These are phyloP conservation scores for Solanum arcanum DNA, from an alignment of 257 asterid genomes.

Conservation along the genomic window DNA sequence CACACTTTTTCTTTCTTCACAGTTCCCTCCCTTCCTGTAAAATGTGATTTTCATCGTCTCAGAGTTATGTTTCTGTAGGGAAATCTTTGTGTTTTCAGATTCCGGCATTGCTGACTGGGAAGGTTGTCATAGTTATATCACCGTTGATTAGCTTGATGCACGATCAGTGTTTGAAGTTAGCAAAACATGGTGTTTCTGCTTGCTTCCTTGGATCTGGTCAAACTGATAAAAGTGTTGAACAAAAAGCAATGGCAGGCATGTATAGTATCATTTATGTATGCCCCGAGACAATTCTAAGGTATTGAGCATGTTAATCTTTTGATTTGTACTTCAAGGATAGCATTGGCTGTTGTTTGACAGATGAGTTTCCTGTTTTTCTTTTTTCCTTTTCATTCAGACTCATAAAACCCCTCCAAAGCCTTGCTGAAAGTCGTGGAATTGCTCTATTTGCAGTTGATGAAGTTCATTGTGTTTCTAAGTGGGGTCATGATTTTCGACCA, in stretches of 20 bases:
- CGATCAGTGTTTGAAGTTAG: constrained; percentile 74
- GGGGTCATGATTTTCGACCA: constrained; percentile 94
- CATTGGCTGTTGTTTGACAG: not conserved
- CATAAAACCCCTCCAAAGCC: constrained; percentile 43
- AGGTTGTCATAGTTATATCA: constrained; percentile 69
- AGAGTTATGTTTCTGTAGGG: constrained; percentile 32
- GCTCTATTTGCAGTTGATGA: constrained; percentile 73
- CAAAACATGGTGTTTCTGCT: constrained; percentile 58
- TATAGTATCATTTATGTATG: constrained; percentile 60
- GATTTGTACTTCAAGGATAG: not conserved
- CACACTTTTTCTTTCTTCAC: not conserved
- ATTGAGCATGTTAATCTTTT: not conserved
- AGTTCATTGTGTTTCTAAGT: constrained; percentile 80
- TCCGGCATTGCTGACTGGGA: constrained; percentile 63
- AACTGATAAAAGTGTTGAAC: constrained; percentile 53
- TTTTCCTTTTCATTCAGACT: constrained; percentile 27
- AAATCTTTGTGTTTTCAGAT: constrained; percentile 71
- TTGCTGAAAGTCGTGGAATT: constrained; percentile 63
- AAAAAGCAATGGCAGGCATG: constrained; percentile 60
- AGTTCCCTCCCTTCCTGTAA: not conserved
- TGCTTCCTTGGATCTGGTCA: constrained; percentile 95
- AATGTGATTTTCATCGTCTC: constrained; percentile 1
- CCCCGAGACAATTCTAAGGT: constrained; percentile 78
- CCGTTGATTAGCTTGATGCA: constrained; percentile 89
- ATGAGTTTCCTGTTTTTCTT: not conserved